Evolutionary conservation across 306 rosid species (phyloP), one percentile per base, ranked within the genome.

Genomic region (Hippophae tibetana): DNA sequence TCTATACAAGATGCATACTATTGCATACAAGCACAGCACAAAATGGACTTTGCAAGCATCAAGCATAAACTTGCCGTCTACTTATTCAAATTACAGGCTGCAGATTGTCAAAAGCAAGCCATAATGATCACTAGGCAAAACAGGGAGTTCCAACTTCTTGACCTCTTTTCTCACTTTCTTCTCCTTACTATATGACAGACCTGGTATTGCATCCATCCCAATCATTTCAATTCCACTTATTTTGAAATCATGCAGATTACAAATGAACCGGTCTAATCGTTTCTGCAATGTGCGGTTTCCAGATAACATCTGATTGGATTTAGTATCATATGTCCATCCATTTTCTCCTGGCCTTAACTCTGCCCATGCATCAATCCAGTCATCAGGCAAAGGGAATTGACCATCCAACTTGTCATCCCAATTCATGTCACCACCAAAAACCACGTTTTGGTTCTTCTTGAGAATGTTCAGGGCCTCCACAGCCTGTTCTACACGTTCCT

Each of bases 281-380:
- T 71, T 83, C 56, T 80, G 93, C 70, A 92, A 76, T 9, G 73
- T 70, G 1, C 82, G 89, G 71, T 92, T 92, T 42, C 87, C 89
- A 3, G 83, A 11, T 67, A 87, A 62, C 98, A 92, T 87, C 74
- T 52, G 69, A 80, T 92, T 92, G 7, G 98, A 81, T 72, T 87
- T 87, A 60, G 98, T 92, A 75, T 92, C 98, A 66, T 92, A 92
- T 8, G 98, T 92, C 86, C 84, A 87, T 56, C 98, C 98, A 65
- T 4, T 66, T 77, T 87, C 93, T 11, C 72, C 79, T 7, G 88
- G 86, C 75, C 72, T 80, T 42, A 85, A 66, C 63, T 66, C 70
- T 55, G 66, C 69, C 98, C 96, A 92, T 23, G 89, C 89, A 74
- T 92, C 98, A 23, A 68, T 12, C 98, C 98, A 87, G 60, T 73